Evolutionary conservation across 768 basidiomycete genomes (phyloP), one percentile per base, ranked within the genome.

Genomic region (Lactarius vividus): DNA sequence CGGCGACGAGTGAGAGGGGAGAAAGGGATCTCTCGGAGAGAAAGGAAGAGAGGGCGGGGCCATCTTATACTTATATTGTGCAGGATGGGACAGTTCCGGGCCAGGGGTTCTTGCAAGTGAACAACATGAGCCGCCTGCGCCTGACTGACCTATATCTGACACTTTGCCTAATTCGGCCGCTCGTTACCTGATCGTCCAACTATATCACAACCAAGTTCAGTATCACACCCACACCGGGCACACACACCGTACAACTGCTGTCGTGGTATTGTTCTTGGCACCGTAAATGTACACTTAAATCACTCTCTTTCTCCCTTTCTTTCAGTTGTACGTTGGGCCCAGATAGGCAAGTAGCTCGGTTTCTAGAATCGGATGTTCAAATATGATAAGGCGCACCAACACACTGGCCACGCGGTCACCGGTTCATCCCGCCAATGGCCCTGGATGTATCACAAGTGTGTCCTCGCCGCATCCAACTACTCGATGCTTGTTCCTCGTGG

Each of bases 61-160:
- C 57, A 57, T 57, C 57, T 57, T 57, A 57, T 57, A 57, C 57
- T 57, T 57, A 57, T 57, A 57, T 9, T 8, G 35, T 0, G 23
- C 20, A 2, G 54, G 23, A 49, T 52, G 26, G 49, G 49, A 35
- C 55, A 31, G 31, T 15, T 23, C 55, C 55, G 55, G 16, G 55
- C 29, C 18, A 35, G 33, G 55, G 55, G 29, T 13, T 10, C 10
- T 13, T 5, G 16, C 8, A 4, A 20, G 16, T 56, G 55, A 31
- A 9, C 55, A 18, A 8, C 10, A 33, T 33, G 29, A 33, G 3
- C 29, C 55, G 28, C 29, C 54, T n/a, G n/a, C n/a, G n/a, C n/a
- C n/a, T n/a, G n/a, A n/a, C n/a, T 23, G 7, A 10, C 46, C n/a
- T 15, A 49, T 49, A 49, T 49, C 23, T 49, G n/a, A 11, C 49